Base-by-base conservation (phyloP, 2,329 filamentous ascomycete species). In the Waltergamsia citrina region DNA sequence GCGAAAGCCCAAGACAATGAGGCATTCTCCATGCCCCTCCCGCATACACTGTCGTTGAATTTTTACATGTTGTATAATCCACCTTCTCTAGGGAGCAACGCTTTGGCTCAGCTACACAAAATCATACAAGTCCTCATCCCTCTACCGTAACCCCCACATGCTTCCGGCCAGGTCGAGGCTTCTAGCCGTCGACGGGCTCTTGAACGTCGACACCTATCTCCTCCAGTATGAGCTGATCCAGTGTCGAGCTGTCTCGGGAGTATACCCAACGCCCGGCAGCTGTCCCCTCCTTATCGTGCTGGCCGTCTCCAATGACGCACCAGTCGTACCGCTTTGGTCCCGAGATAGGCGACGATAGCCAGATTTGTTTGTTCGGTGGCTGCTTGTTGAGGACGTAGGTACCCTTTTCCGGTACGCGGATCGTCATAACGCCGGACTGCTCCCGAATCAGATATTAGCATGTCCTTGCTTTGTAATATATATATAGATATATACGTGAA, bases 311-410 rank as follows among this genome's bases (percentile, higher is more conserved):
- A 30, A 66, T 47, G 33, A 88, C 56, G 36, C 94, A 82, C 74
- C 85, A 98, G 58, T 96, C 88, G 63, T 81, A 98, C 38, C 90
- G 80, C 63, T 95, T 95, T 11, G 92, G 92, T 0, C 92, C 92
- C 6, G 85, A 88, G 35, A 86, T 67, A 4, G 92, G 92, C 28
- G 86, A 94, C 24, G 85, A 92, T 29, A 96, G 76, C 92, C 92
- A 98, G 52, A 98, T 94, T 55, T 83, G 92, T 67, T 87, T 92
- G 69, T 95, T 96, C 15, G 90, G 87, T 0, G 92, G 92, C 59
- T 98, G 92, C 61, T 98, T 98, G 74, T 98, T 98, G 62, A 98
- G 73, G 39, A 98, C 85, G 54, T 93, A 98, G 20, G 77, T 90
- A 41, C 88, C 87, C 33, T 76, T 66, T 10, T 69, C 64, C 2